Evolutionary conservation across 768 basidiomycete species (phyloP), one percentile per base, ranked within the genome.

Genomic region (Lactarius evosmus): DNA sequence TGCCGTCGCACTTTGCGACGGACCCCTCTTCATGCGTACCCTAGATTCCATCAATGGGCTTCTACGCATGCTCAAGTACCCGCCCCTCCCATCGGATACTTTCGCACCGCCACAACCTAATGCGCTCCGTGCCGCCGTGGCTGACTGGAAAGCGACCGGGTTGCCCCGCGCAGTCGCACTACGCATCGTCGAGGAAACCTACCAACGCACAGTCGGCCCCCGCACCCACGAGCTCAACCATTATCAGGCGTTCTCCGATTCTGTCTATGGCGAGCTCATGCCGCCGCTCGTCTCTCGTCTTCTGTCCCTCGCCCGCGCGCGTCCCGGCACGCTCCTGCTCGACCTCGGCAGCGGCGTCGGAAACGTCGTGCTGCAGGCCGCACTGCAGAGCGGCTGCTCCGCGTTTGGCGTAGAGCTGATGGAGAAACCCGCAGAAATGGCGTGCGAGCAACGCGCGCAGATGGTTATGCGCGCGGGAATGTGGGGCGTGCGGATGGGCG

Each of bases 191-290:
- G 93, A 95, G 50, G 94, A 98, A 78, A 91, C 88, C 40, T 98
- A 99, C 71, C 93, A 98, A 71, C 85, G 97, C 30, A 85, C 86
- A 19, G 95, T 98, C 1, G 95, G 95, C 6, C 97, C 97, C 0
- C 85, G 91, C 69, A 85, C 95, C n/a, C 83, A 85, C 58, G 83
- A 81, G 61, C 80, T 98, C 59, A 87, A 83, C 70, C 84, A 87
- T 68, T 95, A 98, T 73, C 83, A 85, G 70, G 85, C 91, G 33
- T 87, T 95, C 78, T 86, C 90, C 59, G 88, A 87, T 70, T 87
- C 88, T 58, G 91, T 90, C 30, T 98, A 94, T 70, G 96, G 91
- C 65, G 95, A 97, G 72, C 83, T 95, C 56, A 88, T 89, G 85
- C 92, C 90, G 2, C 82, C 81, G 64, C 84, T 95, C 67, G 78